Evolutionary conservation across 2,329 filamentous ascomycete genomes (phyloP).

Genomic region (Ramularia collo-cygni): DNA sequence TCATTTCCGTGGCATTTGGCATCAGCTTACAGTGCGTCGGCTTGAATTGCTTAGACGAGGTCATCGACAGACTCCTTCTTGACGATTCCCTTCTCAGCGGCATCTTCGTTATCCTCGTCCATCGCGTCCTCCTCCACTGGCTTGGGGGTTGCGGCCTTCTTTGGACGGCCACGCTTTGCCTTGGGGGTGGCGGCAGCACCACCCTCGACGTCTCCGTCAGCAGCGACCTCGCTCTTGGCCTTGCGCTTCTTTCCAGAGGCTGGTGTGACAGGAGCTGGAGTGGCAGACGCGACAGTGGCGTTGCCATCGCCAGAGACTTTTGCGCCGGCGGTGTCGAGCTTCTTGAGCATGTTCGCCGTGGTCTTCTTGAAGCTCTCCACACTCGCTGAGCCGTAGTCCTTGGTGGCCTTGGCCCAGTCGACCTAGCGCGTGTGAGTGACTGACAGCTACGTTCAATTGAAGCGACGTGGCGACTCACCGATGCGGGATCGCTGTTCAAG

Average conservation of each 20-base stretch:
- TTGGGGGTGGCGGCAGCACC: conserved; percentile 21
- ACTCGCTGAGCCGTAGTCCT: conserved; percentile 21
- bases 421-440: conserved; percentile 8
- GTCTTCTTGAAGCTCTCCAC: conserved; percentile 22
- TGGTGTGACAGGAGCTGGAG: neutral
- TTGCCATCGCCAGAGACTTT: conserved; percentile 8
- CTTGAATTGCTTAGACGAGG: no score
- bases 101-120: conserved; percentile 42
- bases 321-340: conserved; percentile 23
- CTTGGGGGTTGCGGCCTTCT: conserved; percentile 9
- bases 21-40: no score
- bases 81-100: no score
- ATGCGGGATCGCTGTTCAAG: conserved; percentile 18
- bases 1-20: no score
- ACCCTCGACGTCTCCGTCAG: conserved; percentile 1
- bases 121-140: conserved; percentile 40
- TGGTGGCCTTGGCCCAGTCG: conserved; percentile 25
- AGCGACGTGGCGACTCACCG: conserved; percentile 9
- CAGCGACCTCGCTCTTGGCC: conserved; percentile 6
- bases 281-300: neutral
- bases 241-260: conserved; percentile 26
- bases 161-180: conserved; percentile 38
- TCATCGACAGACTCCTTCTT: no score
- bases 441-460: neutral
- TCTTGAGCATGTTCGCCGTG: conserved; percentile 20